Percentiles rank a stretch among this genome's conserved stretches.
phyloP scores from a whole-genome alignment of 1,139 yeast genomes.

The Candida pseudoviswanathii region DNA sequence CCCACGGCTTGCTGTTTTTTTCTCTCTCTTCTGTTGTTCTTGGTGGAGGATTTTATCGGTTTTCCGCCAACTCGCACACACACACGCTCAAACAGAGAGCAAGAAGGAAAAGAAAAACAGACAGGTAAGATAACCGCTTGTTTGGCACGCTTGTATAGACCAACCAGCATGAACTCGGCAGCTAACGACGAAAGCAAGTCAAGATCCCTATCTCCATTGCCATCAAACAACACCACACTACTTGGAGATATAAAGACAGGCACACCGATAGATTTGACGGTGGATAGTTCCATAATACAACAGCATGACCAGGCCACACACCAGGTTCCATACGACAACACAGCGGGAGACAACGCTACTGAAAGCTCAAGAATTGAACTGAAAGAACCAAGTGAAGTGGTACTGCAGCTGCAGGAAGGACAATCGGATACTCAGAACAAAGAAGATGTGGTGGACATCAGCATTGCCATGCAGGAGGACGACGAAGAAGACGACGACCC shows the following conservation, averaged over 20 bases:
- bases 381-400: background rate
- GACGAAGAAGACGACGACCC: constrained; percentile 21
- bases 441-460: background rate
- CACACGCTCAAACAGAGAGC: background rate
- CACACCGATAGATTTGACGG: constrained; percentile 11
- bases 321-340: background rate
- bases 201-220: constrained; percentile 8
- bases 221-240: constrained; percentile 5
- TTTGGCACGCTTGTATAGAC: background rate
- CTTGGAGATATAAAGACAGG: constrained; percentile 14
- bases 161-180: background rate
- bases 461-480: background rate
- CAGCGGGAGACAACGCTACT: background rate
- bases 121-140: background rate
- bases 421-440: background rate
- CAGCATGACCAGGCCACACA: background rate
- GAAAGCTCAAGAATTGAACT: background rate
- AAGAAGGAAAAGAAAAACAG: background rate
- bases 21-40: background rate
- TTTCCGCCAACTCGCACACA: too few relatives aligned
- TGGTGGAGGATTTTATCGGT: background rate
- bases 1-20: background rate
- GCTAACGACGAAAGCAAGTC: background rate
- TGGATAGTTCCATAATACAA: constrained; percentile 10
- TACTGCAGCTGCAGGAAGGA: background rate